Evolutionary conservation across 2,329 filamentous ascomycete species (phyloP).

Genomic region (Cladosporium sp.): DNA sequence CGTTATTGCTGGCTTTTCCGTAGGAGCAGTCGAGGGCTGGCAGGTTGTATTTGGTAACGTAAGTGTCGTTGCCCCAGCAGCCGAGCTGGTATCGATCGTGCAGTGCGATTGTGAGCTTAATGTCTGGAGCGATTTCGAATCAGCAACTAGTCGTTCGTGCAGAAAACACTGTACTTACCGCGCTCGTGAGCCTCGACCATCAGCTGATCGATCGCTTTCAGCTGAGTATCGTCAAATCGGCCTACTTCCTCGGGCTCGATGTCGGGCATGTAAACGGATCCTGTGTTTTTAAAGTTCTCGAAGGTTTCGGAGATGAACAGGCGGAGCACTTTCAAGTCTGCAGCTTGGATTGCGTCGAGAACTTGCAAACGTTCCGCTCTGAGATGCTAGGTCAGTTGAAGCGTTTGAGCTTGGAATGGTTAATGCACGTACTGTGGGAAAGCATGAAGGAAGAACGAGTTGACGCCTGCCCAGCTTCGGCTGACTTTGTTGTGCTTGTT

Average conservation of each 20-base stretch:
- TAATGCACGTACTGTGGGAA: background rate
- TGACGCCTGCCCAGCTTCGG: constrained; percentile 4
- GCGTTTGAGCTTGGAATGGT: background rate
- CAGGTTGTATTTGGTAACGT: background rate
- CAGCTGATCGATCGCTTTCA: constrained; percentile 6
- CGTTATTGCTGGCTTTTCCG: constrained; percentile 12
- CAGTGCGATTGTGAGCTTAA: constrained; percentile 1
- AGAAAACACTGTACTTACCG: background rate
- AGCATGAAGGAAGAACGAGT: constrained; percentile 7
- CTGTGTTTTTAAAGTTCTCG: constrained; percentile 5
- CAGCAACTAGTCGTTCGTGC: background rate
- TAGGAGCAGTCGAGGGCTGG: constrained; percentile 6
- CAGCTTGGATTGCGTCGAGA: background rate
- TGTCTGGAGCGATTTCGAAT: background rate
- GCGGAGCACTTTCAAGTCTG: constrained; percentile 3
- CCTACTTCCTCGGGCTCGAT: background rate
- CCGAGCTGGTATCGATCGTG: constrained; percentile 11
- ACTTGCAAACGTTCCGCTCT: constrained; percentile 1
- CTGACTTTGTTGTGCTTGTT: background rate
- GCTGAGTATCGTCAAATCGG: background rate
- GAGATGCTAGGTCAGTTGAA: background rate
- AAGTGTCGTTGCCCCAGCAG: constrained; percentile 13
- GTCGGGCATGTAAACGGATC: constrained; percentile 6
- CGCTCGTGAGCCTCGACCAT: constrained; percentile 10
- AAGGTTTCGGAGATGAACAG: constrained; percentile 9